Evolutionary conservation across 306 rosid species (phyloP), one percentile per base, ranked within the genome.

Genomic region (Rosa rugosa): DNA sequence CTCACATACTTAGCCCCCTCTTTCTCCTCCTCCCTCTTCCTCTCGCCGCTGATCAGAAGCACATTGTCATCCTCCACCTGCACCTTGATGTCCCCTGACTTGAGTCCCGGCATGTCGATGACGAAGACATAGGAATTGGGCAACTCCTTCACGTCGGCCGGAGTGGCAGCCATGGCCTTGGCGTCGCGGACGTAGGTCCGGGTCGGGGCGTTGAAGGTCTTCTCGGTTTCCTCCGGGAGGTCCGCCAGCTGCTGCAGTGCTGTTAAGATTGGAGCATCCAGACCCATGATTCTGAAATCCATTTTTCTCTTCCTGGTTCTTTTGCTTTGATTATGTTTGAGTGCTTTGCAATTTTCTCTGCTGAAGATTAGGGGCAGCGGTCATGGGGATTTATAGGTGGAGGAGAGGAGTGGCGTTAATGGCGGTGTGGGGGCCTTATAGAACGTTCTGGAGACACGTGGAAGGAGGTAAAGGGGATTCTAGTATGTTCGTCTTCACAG

Each of bases 101-200:
- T 95, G 69, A 91, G 46, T n/a, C 97, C 98, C 0, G 99, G 99
- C 99, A 95, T 87, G 86, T 95, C 99, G 11, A 95, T 83, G 68
- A 92, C 83, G 76, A 95, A 95, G 5, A 71, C 91, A 56, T 90
- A 95, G 0, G 94, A 82, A 34, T 83, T 86, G 0, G 93, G 90
- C 5, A 76, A 75, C 79, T 95, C 99, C 88, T 87, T 95, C 68
- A 95, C 86, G 57, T 95, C 99, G 0, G 97, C 97, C 4, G 99
- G 91, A 0, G 99, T 95, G 0, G 99, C 73, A 0, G 98, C 99
- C 94, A 92, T 91, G 11, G 97, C 99, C 79, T 86, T 93, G 1
- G 98, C 91, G 13, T 95, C 99, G 0, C 98, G 89, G 1, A 95
- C 90, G 63, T 90, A 95, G 1, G 90, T 83, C 1, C 81, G 38